A percentile compares a stretch with the other conserved stretches of the same genome.
Conservation (phyloP, 2,329 filamentous ascomycete genomes). For the Cytospora piceicola region DNA sequence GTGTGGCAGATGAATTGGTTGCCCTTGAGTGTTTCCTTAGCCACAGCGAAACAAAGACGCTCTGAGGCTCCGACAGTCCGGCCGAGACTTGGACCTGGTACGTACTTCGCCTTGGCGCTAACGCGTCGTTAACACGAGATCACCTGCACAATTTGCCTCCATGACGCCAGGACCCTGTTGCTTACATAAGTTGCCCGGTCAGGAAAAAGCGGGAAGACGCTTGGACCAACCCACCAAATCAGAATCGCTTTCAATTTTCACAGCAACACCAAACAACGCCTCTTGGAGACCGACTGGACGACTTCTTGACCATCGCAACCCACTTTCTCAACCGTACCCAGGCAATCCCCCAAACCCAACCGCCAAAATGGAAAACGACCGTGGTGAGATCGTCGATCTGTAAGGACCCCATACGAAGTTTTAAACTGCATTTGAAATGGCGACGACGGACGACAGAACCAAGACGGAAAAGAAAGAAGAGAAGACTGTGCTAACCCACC, state of each 20-base stretch:
- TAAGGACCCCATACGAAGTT: conserved; percentile 54
- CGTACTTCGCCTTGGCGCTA: conserved; percentile 18
- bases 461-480: not conserved
- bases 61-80: not conserved
- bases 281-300: conserved; percentile 35
- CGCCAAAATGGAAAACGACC: conserved; percentile 97
- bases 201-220: conserved; percentile 25
- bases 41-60: too few relatives aligned
- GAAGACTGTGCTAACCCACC: conserved; percentile 37
- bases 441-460: conserved; percentile 15
- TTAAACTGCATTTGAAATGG: conserved; percentile 17
- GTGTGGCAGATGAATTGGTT: not conserved
- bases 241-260: conserved; percentile 26
- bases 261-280: conserved; percentile 19
- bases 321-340: conserved; percentile 37
- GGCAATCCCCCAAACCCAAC: conserved; percentile 43
- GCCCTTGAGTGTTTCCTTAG: not conserved
- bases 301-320: conserved; percentile 39
- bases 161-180: not conserved
- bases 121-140: conserved; percentile 12
- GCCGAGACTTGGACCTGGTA: not conserved
- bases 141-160: conserved; percentile 5
- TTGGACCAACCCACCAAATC: conserved; percentile 29
- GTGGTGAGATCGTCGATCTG: conserved; percentile 97
- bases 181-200: not conserved